Base-by-base conservation (phyloP, 148 eudicot genomes). In the Gaultheria prostrata region DNA sequence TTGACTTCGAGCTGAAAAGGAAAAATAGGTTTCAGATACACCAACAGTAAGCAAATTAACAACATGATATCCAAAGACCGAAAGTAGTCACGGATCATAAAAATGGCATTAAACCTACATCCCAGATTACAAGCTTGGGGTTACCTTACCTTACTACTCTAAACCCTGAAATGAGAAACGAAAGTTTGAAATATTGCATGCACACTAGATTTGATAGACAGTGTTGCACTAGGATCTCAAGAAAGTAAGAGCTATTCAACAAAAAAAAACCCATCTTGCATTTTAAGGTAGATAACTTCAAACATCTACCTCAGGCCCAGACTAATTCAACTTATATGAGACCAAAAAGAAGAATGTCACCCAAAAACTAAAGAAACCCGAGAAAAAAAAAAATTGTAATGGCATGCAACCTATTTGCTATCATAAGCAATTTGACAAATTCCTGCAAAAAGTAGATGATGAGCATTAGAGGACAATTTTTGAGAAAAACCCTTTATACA, bases 391-490 rank as follows among this genome's bases (percentile, higher is more conserved):
- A 57, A 1, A 35, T 35, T 21, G 15, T 8, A 1, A 33, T 21
- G 50, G 20, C 0, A 33, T 32, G 24, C 24, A 78, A 28, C 13
- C 18, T 30, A 78, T 79, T 57, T 33, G 30, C 7, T 57, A 79
- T 35, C 49, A 57, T 35, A 13, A 79, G 69, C 82, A 57, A 20
- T 35, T 79, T 21, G 67, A 79, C 82, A 28, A 57, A 78, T 56
- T 79, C 71, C 65, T 79, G 70, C 49, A 32, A 50, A n/a, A 79
- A 57, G 21, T 35, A 80, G 15, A 80, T n/a, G 72, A 45, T 63
- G 20, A 49, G 39, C 21, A 50, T 77, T 77, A 78, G 49, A 43
- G 33, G 77, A 43, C 28, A 74, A 2, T 45, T 74, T 74, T 50
- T 28, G 28, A 28, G 30, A 6, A 21, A 59, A 12, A 53, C 18